Base-by-base conservation (phyloP, 1,139 yeast species). In the Blastobotrys apis region DNA sequence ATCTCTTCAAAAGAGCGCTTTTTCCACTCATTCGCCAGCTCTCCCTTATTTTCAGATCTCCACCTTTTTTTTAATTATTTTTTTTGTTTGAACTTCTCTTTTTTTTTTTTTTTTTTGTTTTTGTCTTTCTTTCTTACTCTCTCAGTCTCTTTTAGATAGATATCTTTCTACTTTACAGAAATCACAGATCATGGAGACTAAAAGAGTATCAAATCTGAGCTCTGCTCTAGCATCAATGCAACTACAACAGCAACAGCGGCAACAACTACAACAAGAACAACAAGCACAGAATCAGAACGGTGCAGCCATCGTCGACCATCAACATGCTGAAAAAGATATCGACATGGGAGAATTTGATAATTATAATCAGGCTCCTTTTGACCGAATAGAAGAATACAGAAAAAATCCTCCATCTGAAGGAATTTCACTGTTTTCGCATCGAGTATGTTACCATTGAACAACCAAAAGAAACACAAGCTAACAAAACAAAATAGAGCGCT, bases 401-500 rank as follows among this genome's bases (percentile, higher is more conserved):
- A 80, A 77, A 53, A 80, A 83, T 55, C 85, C 82, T 52, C 95
- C 96, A 3, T 68, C 77, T 17, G 86, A 82, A 52, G 97, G 97
- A 2, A 86, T 78, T 63, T 86, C 96, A 2, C 71, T 90, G 42
- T 87, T 90, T 59, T 81, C 94, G 17, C 97, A 90, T 65, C 71
- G 95, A 5, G 53, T 50, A 44, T 27, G 53, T 44, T 16, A 8
- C 20, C 15, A n/a, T n/a, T 3, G 22, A 3, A 12, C 19, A 22
- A 21, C n/a, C 15, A 20, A 6, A 10, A 5, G 15, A 6, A 6
- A 16, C 22, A 4, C 9, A 8, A 43, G 16, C 32, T 38, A 31
- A 31, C 36, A 10, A 3, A 3, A 23, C 34, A 38, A 3, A 3
- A 23, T 38, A 38, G 58, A 84, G 94, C 8, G 97, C 97, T 1